phyloP scores from a whole-genome alignment of 495 filamentous ascomycete genomes.

The Penicillium chermesinum region DNA sequence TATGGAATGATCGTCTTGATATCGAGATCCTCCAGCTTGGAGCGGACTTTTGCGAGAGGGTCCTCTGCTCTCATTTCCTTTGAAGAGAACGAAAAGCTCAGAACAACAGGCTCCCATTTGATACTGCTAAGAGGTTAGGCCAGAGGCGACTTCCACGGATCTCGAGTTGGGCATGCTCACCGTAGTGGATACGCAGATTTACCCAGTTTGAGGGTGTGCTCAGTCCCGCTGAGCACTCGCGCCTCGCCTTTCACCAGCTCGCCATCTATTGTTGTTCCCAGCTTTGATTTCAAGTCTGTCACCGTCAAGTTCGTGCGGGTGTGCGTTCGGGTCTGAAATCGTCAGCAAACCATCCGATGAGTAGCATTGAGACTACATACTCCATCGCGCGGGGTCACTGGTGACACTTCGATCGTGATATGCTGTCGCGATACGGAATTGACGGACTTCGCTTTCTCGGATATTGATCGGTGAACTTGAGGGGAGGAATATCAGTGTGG shows the following conservation, averaged over 20 bases:
- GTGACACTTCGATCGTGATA: conserved; percentile 66
- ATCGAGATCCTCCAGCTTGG: conserved; percentile 71
- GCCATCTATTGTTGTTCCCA: conserved; percentile 74
- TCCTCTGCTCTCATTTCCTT: conserved; percentile 70
- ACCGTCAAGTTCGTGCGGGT: conserved; percentile 60
- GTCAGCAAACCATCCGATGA: conserved; percentile 12
- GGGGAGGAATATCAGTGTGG: conserved; percentile 11
- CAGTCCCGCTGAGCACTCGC: conserved; percentile 43
- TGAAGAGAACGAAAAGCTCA: conserved; percentile 76
- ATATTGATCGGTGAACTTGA: conserved; percentile 55
- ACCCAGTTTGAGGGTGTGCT: conserved; percentile 64
- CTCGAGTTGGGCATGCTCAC: conserved; percentile 22
- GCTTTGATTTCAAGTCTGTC: conserved; percentile 68
- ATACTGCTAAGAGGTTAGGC: conserved; percentile 48
- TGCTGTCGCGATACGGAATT: conserved; percentile 78
- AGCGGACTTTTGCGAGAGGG: conserved; percentile 53
- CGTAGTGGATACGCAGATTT: conserved; percentile 51
- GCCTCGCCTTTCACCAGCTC: conserved; percentile 54
- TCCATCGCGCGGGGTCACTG: conserved; percentile 62
- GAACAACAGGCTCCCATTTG: conserved; percentile 71
- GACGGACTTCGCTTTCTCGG: conserved; percentile 47
- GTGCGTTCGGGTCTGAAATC: conserved; percentile 42
- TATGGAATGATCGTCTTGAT: conserved; percentile 78
- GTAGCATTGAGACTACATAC: conserved; percentile 41
- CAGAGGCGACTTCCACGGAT: neutral